Evolutionary conservation across 192 early-diverging fungal species (phyloP).

Genomic region (Backusella mclennaniae): DNA sequence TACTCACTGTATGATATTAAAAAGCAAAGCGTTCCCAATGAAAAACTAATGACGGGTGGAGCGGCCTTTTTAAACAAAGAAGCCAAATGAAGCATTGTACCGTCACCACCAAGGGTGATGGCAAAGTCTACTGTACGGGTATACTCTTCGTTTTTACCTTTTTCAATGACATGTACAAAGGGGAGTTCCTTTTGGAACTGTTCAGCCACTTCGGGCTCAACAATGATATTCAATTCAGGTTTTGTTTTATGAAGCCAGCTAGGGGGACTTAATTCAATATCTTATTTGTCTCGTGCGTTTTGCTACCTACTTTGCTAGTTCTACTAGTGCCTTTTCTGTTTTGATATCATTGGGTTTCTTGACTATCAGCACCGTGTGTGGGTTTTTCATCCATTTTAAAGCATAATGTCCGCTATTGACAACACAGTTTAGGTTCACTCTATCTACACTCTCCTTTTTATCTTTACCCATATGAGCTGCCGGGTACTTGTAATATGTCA

Average conservation of each 20-base stretch:
- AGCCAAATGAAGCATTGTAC: slow-evolving; percentile 86
- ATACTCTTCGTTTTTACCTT: slow-evolving; percentile 59
- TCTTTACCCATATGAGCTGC: slow-evolving; percentile 49
- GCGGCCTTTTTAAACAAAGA: slow-evolving; percentile 72
- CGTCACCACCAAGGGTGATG: slow-evolving; percentile 92
- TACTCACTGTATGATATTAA: slow-evolving; percentile 76
- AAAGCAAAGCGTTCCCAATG: slow-evolving; percentile 89
- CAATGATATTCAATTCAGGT: slow-evolving; percentile 65
- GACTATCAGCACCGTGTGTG: slow-evolving; percentile 74
- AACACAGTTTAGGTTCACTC: no score
- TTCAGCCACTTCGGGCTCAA: slow-evolving; percentile 63
- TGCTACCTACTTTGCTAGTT: slow-evolving; percentile 52
- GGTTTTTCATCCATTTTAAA: slow-evolving; percentile 58
- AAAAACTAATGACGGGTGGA: slow-evolving; percentile 92
- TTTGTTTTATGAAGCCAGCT: slow-evolving; percentile 69
- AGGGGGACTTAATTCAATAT: background rate
- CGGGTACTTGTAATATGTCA: slow-evolving; percentile 49
- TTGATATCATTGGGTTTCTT: slow-evolving; percentile 74
- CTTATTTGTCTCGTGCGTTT: background rate
- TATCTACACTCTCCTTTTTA: background rate
- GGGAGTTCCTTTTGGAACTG: slow-evolving; percentile 52
- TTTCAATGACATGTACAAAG: slow-evolving; percentile 52
- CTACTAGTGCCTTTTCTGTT: slow-evolving; percentile 65
- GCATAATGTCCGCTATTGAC: slow-evolving; percentile 45
- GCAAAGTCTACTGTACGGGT: slow-evolving; percentile 76